Evolutionary conservation across 1,284 basidiomycete species (phyloP).

Genomic region (Ceratobasidium sp.): DNA sequence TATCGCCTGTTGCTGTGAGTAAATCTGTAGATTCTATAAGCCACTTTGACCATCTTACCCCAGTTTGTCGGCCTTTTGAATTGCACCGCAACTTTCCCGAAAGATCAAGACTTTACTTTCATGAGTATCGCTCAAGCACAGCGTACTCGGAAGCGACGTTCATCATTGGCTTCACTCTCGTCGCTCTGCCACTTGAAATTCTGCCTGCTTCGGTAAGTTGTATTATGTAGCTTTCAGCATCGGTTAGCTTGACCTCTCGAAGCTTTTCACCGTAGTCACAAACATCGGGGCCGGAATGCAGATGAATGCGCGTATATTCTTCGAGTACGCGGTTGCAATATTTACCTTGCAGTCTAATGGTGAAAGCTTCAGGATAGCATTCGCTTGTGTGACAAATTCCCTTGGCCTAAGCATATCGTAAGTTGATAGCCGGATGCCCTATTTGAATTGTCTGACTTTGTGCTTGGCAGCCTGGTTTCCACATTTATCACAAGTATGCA

Average conservation of each 20-base stretch:
- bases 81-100: slow-evolving; percentile 60
- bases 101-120: slow-evolving; percentile 60
- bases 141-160: slow-evolving; percentile 60
- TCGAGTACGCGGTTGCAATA: slow-evolving; percentile 59
- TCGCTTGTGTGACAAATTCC: slow-evolving; percentile 50
- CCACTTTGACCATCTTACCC: slow-evolving; percentile 5
- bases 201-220: slow-evolving; percentile 52
- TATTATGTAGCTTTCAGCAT: not conserved
- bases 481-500: slow-evolving; percentile 47
- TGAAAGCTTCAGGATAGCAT: slow-evolving; percentile 55
- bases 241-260: slow-evolving; percentile 40
- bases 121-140: slow-evolving; percentile 58
- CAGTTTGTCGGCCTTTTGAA: slow-evolving; percentile 59
- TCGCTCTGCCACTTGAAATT: slow-evolving; percentile 59
- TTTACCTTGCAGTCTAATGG: slow-evolving; percentile 58
- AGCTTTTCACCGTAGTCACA: slow-evolving; percentile 52
- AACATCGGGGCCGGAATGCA: slow-evolving; percentile 60
- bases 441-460: not conserved
- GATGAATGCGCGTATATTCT: slow-evolving; percentile 58
- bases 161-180: slow-evolving; percentile 59
- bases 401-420: slow-evolving; percentile 56
- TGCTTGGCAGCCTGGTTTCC: slow-evolving; percentile 48
- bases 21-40: slow-evolving; percentile 4
- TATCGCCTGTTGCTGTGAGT: slow-evolving; percentile 49
- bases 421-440: slow-evolving; percentile 51